Evolutionary conservation across 257 asterid species (phyloP).

Genomic region (Pogostemon cablin): DNA sequence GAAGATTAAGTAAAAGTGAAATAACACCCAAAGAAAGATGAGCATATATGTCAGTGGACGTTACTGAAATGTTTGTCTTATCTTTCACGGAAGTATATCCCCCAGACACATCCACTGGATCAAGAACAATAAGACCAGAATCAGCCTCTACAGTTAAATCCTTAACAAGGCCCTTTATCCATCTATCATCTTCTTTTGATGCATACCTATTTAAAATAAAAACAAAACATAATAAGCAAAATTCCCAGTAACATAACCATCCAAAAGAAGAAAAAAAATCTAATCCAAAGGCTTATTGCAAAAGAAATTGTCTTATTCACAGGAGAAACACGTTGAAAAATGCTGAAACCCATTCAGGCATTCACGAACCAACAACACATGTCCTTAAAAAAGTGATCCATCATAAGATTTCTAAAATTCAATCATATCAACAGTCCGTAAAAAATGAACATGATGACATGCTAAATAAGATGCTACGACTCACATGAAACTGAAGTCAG

Average conservation of each 20-base stretch:
- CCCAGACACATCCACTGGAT: constrained; percentile 94
- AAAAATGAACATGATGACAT: constrained; percentile 1
- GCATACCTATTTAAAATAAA: constrained; percentile 73
- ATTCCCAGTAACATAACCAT: not conserved
- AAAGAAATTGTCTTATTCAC: not conserved
- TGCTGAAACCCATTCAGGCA: constrained; percentile 8
- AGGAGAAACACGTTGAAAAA: constrained; percentile 14
- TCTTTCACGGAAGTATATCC: constrained; percentile 96
- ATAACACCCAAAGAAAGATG: constrained; percentile 93
- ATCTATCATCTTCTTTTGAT: constrained; percentile 88
- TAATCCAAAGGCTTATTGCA: constrained; percentile 5
- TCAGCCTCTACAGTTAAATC: constrained; percentile 95
- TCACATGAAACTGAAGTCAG: constrained; percentile 96
- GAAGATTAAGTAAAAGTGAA: constrained; percentile 90
- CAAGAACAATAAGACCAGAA: constrained; percentile 94
- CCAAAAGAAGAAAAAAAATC: constrained; percentile 26
- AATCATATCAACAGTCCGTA: not conserved
- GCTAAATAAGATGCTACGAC: constrained; percentile 38
- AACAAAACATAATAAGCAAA: not conserved
- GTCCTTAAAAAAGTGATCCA: constrained; percentile 8
- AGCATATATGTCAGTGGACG: constrained; percentile 80
- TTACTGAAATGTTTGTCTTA: constrained; percentile 73
- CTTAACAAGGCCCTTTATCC: constrained; percentile 91
- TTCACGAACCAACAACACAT: constrained; percentile 8
- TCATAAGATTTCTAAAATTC: constrained; percentile 14